Evolutionary conservation across 2,329 filamentous ascomycete species (phyloP).

Genomic region (Talaromyces islandicus): DNA sequence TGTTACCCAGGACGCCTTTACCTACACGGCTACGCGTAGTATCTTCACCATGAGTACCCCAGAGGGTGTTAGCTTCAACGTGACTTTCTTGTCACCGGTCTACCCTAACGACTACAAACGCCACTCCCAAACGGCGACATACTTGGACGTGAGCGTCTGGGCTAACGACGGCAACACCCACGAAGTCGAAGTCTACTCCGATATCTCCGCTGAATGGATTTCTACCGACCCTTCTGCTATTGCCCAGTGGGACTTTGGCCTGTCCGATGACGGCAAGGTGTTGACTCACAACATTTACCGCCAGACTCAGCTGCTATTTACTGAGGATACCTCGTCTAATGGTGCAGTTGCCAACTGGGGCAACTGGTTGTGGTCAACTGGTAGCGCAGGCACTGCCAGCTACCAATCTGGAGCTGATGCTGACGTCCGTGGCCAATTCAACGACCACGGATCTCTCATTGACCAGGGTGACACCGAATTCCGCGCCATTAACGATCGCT

Average conservation of each 20-base stretch:
- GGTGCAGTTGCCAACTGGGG: constrained; percentile 48
- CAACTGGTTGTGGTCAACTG: constrained; percentile 49
- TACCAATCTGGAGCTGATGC: constrained; percentile 43
- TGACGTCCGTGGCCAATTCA: constrained; percentile 44
- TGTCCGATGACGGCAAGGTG: constrained; percentile 41
- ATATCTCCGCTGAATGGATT: constrained; percentile 64
- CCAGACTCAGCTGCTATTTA: constrained; percentile 43
- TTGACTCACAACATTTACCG: constrained; percentile 56
- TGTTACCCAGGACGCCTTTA: constrained; percentile 54
- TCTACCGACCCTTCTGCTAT: constrained; percentile 55
- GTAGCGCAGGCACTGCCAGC: constrained; percentile 33
- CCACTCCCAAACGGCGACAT: constrained; percentile 67
- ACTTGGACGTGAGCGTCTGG: constrained; percentile 57
- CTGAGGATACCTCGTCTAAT: constrained; percentile 40
- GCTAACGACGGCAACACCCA: constrained; percentile 59
- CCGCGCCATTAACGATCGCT: constrained; percentile 43
- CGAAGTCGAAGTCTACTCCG: constrained; percentile 64
- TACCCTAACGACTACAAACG: constrained; percentile 60
- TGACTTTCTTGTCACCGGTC: constrained; percentile 68
- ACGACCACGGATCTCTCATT: constrained; percentile 36
- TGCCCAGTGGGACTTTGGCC: constrained; percentile 58
- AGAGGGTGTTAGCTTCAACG: constrained; percentile 57
- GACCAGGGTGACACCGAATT: constrained; percentile 44
- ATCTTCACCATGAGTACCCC: constrained; percentile 63
- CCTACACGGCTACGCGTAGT: constrained; percentile 67